A percentile compares a stretch with the other conserved stretches of the same genome.
Evolutionary conservation across 2,329 filamentous ascomycete species (phyloP).

Genomic region (Pyricularia pennisetigena): DNA sequence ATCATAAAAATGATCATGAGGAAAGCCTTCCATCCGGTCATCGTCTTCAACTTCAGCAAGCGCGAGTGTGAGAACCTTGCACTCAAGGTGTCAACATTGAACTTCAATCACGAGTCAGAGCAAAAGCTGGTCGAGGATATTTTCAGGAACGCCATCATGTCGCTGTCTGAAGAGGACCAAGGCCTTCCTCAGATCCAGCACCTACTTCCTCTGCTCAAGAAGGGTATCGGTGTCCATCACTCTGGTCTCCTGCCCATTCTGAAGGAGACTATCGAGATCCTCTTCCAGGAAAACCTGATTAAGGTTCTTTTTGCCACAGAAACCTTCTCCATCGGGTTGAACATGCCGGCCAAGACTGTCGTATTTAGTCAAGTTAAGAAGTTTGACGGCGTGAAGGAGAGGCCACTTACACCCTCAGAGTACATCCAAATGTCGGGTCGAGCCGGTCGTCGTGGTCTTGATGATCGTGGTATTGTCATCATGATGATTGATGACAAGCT

Average conservation of each 20-base stretch:
- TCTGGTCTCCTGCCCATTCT: slow-evolving; percentile 90
- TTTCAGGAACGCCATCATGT: slow-evolving; percentile 87
- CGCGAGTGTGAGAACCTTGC: slow-evolving; percentile 89
- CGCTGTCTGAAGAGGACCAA: slow-evolving; percentile 84
- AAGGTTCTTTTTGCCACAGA: slow-evolving; percentile 97
- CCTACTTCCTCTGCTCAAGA: slow-evolving; percentile 76
- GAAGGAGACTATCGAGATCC: slow-evolving; percentile 97
- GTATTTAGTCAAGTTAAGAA: slow-evolving; percentile 98
- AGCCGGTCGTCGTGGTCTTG: slow-evolving; percentile 90
- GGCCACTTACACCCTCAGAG: slow-evolving; percentile 87
- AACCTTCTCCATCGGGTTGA: slow-evolving; percentile 95
- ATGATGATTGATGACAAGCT: slow-evolving; percentile 99
- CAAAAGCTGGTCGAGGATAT: slow-evolving; percentile 91
- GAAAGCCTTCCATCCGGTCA: slow-evolving; percentile 95
- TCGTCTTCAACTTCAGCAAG: slow-evolving; percentile 99
- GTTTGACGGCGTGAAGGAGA: slow-evolving; percentile 72
- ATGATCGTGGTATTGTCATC: slow-evolving; percentile 96
- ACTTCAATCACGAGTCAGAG: slow-evolving; percentile 94
- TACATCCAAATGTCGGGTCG: slow-evolving; percentile 99
- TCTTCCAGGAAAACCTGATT: slow-evolving; percentile 96
- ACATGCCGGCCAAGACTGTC: slow-evolving; percentile 98
- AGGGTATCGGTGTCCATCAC: slow-evolving; percentile 95
- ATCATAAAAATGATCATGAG: slow-evolving; percentile 98
- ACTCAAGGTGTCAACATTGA: slow-evolving; percentile 72
- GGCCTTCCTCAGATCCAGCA: slow-evolving; percentile 83